A percentile compares a stretch with the other conserved stretches of the same genome.
Evolutionary conservation across 2,329 filamentous ascomycete genomes (phyloP).

Genomic region (Sclerotinia subarctica): DNA sequence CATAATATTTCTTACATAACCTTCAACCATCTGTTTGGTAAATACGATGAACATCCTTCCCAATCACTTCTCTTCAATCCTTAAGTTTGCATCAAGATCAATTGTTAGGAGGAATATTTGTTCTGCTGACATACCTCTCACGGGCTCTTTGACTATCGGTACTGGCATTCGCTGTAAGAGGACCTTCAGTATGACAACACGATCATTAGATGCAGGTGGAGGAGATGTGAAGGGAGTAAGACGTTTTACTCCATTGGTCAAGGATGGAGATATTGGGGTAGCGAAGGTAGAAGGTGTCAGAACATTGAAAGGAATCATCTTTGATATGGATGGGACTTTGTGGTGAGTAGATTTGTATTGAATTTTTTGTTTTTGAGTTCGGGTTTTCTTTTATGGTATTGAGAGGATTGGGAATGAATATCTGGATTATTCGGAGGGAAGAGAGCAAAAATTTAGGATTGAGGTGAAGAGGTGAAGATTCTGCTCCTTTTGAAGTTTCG

Average conservation of each 20-base stretch:
- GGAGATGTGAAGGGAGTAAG: constrained; percentile 27
- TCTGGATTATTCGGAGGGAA: constrained; percentile 42
- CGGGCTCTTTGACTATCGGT: background rate
- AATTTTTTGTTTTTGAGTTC: background rate
- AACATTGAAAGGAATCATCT: constrained; percentile 62
- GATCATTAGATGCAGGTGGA: background rate
- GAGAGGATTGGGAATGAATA: constrained; percentile 44
- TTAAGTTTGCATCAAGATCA: background rate
- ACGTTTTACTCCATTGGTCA: constrained; percentile 56
- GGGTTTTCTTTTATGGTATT: constrained; percentile 47
- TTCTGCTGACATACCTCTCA: background rate
- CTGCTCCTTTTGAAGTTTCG: background rate
- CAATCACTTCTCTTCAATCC: background rate
- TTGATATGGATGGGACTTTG: constrained; percentile 93
- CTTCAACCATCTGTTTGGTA: too few relatives aligned
- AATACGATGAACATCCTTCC: background rate
- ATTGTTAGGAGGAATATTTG: background rate
- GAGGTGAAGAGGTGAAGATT: constrained; percentile 54
- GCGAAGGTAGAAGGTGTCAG: constrained; percentile 36
- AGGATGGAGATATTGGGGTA: constrained; percentile 27
- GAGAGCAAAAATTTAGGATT: too few relatives aligned
- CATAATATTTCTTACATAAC: background rate
- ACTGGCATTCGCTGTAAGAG: background rate
- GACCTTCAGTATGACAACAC: background rate
- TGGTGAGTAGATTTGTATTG: constrained; percentile 60